Evolutionary conservation across 495 filamentous ascomycete species (phyloP), one percentile per base, ranked within the genome.

Genomic region (Lasiosphaeria ovina): DNA sequence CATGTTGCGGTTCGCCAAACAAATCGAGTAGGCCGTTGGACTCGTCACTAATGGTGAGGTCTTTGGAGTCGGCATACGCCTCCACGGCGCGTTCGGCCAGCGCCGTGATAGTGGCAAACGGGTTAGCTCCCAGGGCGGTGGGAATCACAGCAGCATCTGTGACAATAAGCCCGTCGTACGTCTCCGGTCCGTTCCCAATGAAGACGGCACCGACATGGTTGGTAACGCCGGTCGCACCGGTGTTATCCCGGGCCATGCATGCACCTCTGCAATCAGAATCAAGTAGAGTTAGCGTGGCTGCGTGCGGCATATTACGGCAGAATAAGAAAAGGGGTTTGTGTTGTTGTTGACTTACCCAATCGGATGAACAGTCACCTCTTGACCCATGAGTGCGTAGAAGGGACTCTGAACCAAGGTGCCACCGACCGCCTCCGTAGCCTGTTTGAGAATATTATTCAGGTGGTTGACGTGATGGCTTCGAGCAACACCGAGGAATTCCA

Each of bases 91-190:
- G 77, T 70, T 89, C 86, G 0, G 87, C 84, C 32, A 90, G 76
- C 17, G 87, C 85, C 0, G 86, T 80, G 42, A 89, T 88, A 3
- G 86, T 90, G 14, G 85, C 87, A 58, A 88, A 82, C n/a, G 85
- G 85, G 64, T 89, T 89, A 11, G 84, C 83, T 35, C 85, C 85
- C 11, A 89, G 71, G n/a, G 84, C 78, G 38, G 82, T 83, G 1
- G 87, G 86, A 58, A 90, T 80, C 2, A 85, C 70, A n/a, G 85
- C 78, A 33, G 70, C 85, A 69, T 90, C 87, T 2, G 82, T 85
- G 57, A 85, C 81, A 24, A 88, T 75, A 7, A 89, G 76, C 1
- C 86, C 86, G 0, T 77, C 58, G 64, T 89, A 63, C 0, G 79
- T 77, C 40, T 84, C 80, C 3, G 49, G 60, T 2, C 79, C 80